Evolutionary conservation across 2,329 filamentous ascomycete genomes (phyloP).

Genomic region (Exophiala sideris): DNA sequence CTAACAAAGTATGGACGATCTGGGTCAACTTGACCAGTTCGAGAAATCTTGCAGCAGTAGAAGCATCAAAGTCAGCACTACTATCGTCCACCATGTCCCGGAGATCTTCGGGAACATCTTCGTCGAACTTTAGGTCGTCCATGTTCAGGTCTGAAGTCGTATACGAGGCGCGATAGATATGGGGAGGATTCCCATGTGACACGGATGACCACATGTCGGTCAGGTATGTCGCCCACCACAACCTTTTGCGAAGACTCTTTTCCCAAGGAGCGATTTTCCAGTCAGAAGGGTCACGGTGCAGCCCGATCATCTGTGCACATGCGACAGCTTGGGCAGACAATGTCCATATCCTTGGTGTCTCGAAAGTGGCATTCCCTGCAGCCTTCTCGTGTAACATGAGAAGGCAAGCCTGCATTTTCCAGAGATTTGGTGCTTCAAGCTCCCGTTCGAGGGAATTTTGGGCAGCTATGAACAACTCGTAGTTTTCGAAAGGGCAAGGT

Average conservation of each 20-base stretch:
- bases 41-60: conserved; percentile 40
- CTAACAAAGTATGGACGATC: conserved; percentile 19
- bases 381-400: conserved; percentile 47
- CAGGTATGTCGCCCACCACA: conserved; percentile 47
- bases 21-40: conserved; percentile 25
- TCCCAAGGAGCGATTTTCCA: conserved; percentile 47
- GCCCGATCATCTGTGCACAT: conserved; percentile 46
- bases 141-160: conserved; percentile 40
- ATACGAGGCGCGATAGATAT: conserved; percentile 42
- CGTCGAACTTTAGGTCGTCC: conserved; percentile 45
- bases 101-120: conserved; percentile 39
- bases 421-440: conserved; percentile 47
- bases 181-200: conserved; percentile 48
- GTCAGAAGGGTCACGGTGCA: conserved; percentile 43
- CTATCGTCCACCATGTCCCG: conserved; percentile 36
- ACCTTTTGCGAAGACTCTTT: conserved; percentile 38
- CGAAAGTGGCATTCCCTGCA: conserved; percentile 46
- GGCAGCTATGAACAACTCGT: conserved; percentile 43
- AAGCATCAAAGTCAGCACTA: conserved; percentile 34
- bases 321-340: conserved; percentile 44
- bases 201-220: conserved; percentile 47
- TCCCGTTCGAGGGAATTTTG: conserved; percentile 45
- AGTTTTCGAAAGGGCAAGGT: conserved; percentile 39
- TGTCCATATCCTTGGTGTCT: conserved; percentile 47
- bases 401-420: conserved; percentile 47